Conservation (phyloP, 148 eudicot genomes). For the Nyssa sinensis region DNA sequence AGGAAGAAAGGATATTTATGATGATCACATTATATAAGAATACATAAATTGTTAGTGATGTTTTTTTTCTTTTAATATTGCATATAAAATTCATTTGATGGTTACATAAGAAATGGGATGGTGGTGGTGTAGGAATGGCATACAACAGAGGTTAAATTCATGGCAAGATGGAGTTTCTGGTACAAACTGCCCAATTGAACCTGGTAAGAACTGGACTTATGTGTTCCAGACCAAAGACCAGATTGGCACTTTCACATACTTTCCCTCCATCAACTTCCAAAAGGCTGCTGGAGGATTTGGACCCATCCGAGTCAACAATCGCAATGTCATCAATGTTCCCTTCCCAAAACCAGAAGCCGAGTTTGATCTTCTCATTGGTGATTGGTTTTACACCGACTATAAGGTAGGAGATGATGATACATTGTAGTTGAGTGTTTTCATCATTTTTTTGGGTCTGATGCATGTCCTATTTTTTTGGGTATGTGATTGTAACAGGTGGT, state of each 20-base stretch:
- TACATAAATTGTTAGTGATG: too few species aligned
- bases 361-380: constrained; percentile 44
- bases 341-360: constrained; percentile 44
- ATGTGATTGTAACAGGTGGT: constrained; percentile 18
- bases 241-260: constrained; percentile 38
- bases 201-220: constrained; percentile 42
- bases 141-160: constrained; percentile 49
- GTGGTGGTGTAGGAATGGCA: constrained; percentile 35
- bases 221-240: constrained; percentile 42
- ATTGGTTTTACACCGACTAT: constrained; percentile 30
- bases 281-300: constrained; percentile 46
- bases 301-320: constrained; percentile 32
- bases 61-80: too few species aligned
- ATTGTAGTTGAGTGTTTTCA: neutral
- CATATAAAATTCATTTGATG: too few species aligned
- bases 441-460: neutral
- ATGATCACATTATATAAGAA: neutral
- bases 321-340: constrained; percentile 27
- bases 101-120: neutral
- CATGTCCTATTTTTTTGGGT: neutral
- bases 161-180: constrained; percentile 57
- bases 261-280: constrained; percentile 37
- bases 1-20: neutral
- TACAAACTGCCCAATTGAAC: constrained; percentile 41
- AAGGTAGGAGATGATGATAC: constrained; percentile 15